Conservation (phyloP, 1,139 yeast species). For the Yarrowia galli region DNA sequence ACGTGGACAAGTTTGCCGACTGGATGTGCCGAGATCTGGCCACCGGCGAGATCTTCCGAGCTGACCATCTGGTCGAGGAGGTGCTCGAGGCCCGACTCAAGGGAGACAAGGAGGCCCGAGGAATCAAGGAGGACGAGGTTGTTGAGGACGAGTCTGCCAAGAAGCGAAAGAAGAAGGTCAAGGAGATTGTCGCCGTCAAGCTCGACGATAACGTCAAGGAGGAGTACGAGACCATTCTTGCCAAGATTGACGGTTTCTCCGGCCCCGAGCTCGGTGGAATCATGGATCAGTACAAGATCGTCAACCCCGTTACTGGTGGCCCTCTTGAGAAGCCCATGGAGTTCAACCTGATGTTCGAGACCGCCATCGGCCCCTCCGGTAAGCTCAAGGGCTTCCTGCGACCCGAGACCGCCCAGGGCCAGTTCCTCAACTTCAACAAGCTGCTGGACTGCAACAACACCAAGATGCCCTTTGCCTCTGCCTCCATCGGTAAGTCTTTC, state of each 20-base stretch:
- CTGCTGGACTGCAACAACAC: slow-evolving; percentile 93
- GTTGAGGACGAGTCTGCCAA: slow-evolving; percentile 71
- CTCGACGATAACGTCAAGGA: slow-evolving; percentile 78
- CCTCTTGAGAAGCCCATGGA: slow-evolving; percentile 88
- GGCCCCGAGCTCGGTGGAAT: slow-evolving; percentile 92
- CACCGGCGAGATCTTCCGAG: slow-evolving; percentile 98
- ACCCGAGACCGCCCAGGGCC: slow-evolving; percentile 99
- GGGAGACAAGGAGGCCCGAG: slow-evolving; percentile 96
- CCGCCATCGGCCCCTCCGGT: slow-evolving; percentile 99
- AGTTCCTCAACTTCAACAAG: slow-evolving; percentile 92
- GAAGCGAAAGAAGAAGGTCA: slow-evolving; percentile 93
- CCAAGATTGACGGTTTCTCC: slow-evolving; percentile 90
- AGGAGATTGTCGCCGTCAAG: slow-evolving; percentile 88
- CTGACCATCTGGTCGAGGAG: slow-evolving; percentile 97
- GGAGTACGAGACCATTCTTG: slow-evolving; percentile 86
- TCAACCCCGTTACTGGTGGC: slow-evolving; percentile 90
- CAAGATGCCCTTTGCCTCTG: slow-evolving; percentile 98
- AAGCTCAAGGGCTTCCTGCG: slow-evolving; percentile 92
- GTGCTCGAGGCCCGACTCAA: slow-evolving; percentile 93
- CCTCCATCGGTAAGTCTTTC: slow-evolving; percentile 97
- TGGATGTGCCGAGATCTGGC: slow-evolving; percentile 98
- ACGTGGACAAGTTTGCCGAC: slow-evolving; percentile 97
- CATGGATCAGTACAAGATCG: slow-evolving; percentile 79
- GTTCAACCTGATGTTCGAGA: slow-evolving; percentile 98
- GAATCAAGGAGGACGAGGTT: slow-evolving; percentile 65